Conservation (phyloP, 768 basidiomycete genomes). For the Leccinum boreale region DNA sequence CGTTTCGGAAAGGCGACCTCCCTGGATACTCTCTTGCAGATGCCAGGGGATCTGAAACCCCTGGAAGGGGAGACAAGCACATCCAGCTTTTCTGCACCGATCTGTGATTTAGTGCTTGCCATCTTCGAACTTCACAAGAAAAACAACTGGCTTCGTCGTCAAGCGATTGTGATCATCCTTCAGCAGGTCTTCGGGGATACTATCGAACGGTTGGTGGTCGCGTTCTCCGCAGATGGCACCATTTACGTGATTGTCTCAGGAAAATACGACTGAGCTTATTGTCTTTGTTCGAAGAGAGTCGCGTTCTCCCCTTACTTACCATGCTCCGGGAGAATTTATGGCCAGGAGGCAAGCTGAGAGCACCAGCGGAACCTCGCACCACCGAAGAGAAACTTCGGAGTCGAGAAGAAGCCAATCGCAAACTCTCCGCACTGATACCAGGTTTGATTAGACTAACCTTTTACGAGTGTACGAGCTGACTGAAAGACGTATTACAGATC, state of each 20-base stretch:
- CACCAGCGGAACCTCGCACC: slow-evolving; percentile 62
- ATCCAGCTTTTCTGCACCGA: slow-evolving; percentile 88
- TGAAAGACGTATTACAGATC: slow-evolving; percentile 46
- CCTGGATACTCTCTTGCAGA: slow-evolving; percentile 67
- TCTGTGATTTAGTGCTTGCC: slow-evolving; percentile 89
- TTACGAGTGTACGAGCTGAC: neutral
- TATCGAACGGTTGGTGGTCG: slow-evolving; percentile 74
- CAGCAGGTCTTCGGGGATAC: slow-evolving; percentile 96
- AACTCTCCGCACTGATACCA: slow-evolving; percentile 87
- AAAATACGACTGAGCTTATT: slow-evolving; percentile 83
- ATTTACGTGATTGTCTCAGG: slow-evolving; percentile 39
- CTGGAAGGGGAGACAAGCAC: slow-evolving; percentile 86
- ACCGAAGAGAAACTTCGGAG: slow-evolving; percentile 77
- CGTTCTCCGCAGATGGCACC: neutral
- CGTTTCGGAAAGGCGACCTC: slow-evolving; percentile 62
- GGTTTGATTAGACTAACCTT: slow-evolving; percentile 44
- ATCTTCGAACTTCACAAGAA: slow-evolving; percentile 94
- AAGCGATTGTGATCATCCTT: slow-evolving; percentile 93
- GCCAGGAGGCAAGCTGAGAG: slow-evolving; percentile 77
- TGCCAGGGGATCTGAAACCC: slow-evolving; percentile 76
- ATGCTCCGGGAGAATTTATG: slow-evolving; percentile 75
- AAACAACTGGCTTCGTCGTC: slow-evolving; percentile 93
- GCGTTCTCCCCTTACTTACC: slow-evolving; percentile 62
- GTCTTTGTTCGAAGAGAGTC: slow-evolving; percentile 61
- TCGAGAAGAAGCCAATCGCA: slow-evolving; percentile 83